Evolutionary conservation across 2,329 filamentous ascomycete genomes (phyloP).

Genomic region (Dothiorella sarmentorum): DNA sequence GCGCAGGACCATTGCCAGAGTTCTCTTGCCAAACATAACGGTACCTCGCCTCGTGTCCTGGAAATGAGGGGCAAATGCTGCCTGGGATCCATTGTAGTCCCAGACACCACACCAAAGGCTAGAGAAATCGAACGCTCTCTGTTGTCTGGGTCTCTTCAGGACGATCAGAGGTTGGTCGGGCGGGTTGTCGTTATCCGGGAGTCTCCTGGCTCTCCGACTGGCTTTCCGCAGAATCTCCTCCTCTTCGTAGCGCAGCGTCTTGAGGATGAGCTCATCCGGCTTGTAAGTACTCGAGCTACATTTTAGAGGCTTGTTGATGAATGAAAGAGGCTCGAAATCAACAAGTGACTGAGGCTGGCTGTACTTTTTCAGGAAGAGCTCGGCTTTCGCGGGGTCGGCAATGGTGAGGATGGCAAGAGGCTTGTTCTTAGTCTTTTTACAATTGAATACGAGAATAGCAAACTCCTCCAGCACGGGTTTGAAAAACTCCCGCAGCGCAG

Average conservation of each 20-base stretch:
- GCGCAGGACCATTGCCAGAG: conserved; percentile 28
- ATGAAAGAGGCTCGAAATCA: conserved; percentile 16
- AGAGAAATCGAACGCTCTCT: conserved; percentile 26
- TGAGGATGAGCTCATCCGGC: conserved; percentile 27
- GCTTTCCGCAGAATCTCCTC: background rate
- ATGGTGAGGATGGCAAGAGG: conserved; percentile 47
- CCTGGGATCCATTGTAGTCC: conserved; percentile 33
- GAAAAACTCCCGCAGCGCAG: conserved; percentile 42
- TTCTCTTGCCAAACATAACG: conserved; percentile 34
- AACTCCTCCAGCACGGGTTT: conserved; percentile 36
- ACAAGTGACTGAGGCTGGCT: conserved; percentile 24
- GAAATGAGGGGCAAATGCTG: conserved; percentile 43
- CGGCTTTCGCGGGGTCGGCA: conserved; percentile 37
- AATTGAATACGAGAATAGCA: conserved; percentile 42
- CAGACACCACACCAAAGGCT: conserved; percentile 41
- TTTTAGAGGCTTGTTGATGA: conserved; percentile 18
- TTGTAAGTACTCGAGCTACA: conserved; percentile 25
- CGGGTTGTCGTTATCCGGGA: background rate
- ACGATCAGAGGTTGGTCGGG: conserved; percentile 1
- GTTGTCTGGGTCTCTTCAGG: background rate
- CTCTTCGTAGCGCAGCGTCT: conserved; percentile 27
- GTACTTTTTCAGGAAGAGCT: conserved; percentile 42
- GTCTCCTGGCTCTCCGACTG: conserved; percentile 1
- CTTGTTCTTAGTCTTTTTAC: conserved; percentile 43
- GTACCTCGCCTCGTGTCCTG: conserved; percentile 40